phyloP scores from a whole-genome alignment of 108 stramenopile genomes.

The Licmophora abbreviata region DNA sequence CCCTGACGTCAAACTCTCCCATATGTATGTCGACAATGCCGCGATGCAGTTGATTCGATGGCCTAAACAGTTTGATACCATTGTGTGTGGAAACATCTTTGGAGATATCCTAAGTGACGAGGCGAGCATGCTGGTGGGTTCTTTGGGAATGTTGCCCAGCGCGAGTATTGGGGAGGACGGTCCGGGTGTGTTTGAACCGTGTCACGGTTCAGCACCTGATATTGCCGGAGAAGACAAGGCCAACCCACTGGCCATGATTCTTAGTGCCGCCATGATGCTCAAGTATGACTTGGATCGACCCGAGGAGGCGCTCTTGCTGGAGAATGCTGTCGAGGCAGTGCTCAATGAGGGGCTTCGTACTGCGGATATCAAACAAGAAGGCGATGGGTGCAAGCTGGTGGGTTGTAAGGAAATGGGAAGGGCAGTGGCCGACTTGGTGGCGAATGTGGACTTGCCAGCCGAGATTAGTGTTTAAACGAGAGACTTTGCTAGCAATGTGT shows the following conservation, averaged over 20 bases:
- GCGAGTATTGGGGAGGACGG: slow-evolving; percentile 94
- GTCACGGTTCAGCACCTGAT: slow-evolving; percentile 97
- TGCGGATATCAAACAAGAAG: slow-evolving; percentile 89
- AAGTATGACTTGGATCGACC: slow-evolving; percentile 90
- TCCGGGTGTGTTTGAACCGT: slow-evolving; percentile 98
- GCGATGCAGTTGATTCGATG: slow-evolving; percentile 98
- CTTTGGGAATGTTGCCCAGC: slow-evolving; percentile 95
- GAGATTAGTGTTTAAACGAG: slow-evolving; percentile 8
- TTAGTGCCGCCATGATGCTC: slow-evolving; percentile 98
- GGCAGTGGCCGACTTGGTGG: slow-evolving; percentile 61
- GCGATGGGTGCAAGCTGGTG: slow-evolving; percentile 77
- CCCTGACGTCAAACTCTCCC: slow-evolving; percentile 85
- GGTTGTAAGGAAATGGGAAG: slow-evolving; percentile 88
- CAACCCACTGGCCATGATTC: slow-evolving; percentile 96
- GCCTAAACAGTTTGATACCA: slow-evolving; percentile 98
- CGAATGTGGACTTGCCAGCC: slow-evolving; percentile 26
- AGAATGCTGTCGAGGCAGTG: slow-evolving; percentile 84
- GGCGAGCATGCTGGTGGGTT: slow-evolving; percentile 96
- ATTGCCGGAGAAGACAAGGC: slow-evolving; percentile 96
- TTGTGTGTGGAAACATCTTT: slow-evolving; percentile 97
- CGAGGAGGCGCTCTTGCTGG: slow-evolving; percentile 79
- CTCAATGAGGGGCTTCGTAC: slow-evolving; percentile 87
- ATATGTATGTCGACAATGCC: slow-evolving; percentile 99
- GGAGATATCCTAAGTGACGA: slow-evolving; percentile 98
- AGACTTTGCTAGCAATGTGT: no score